phyloP scores from a whole-genome alignment of 805 yeast genomes.

The Danielia reshetovae region DNA sequence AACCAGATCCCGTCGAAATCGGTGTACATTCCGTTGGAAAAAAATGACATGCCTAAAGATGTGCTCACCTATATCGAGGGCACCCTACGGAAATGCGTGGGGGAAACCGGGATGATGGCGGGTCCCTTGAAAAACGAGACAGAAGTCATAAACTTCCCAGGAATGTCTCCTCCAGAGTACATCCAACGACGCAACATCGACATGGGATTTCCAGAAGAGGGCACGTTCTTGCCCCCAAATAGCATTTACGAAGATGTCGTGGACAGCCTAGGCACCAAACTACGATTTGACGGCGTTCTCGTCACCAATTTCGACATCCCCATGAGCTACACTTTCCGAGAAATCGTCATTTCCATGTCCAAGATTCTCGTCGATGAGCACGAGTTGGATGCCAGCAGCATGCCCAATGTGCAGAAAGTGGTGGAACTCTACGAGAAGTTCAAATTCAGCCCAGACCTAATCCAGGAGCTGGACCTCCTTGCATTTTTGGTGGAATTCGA shows the following conservation, averaged over 20 bases:
- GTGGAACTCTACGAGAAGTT: conserved; percentile 60
- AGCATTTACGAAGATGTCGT: conserved; percentile 51
- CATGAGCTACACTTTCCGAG: conserved; percentile 37
- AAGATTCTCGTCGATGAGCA: conserved; percentile 12
- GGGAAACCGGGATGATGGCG: conserved; percentile 29
- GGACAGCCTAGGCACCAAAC: conserved; percentile 55
- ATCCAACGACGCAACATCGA: conserved; percentile 29
- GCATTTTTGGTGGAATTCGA: conserved; percentile 45
- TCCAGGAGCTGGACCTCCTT: conserved; percentile 56
- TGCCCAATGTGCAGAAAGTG: conserved; percentile 17
- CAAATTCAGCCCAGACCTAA: conserved; percentile 60
- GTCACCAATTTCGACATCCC: conserved; percentile 36
- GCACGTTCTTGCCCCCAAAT: conserved; percentile 24
- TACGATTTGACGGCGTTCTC: conserved; percentile 45
- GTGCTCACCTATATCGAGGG: conserved; percentile 23
- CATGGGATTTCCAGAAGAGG: conserved; percentile 17
- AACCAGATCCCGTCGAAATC: conserved; percentile 67
- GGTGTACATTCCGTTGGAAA: conserved; percentile 63
- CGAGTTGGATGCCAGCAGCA: conserved; percentile 3
- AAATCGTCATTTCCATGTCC: conserved; percentile 35
- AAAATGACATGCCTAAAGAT: conserved; percentile 40
- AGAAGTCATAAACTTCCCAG: conserved; percentile 33
- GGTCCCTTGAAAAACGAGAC: conserved; percentile 30
- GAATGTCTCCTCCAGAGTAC: conserved; percentile 39
- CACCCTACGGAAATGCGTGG: conserved; percentile 24